These are phyloP conservation scores for Rugonectria rugulosa DNA, from an alignment of 2,329 filamentous ascomycete species.

Conservation along the genomic window DNA sequence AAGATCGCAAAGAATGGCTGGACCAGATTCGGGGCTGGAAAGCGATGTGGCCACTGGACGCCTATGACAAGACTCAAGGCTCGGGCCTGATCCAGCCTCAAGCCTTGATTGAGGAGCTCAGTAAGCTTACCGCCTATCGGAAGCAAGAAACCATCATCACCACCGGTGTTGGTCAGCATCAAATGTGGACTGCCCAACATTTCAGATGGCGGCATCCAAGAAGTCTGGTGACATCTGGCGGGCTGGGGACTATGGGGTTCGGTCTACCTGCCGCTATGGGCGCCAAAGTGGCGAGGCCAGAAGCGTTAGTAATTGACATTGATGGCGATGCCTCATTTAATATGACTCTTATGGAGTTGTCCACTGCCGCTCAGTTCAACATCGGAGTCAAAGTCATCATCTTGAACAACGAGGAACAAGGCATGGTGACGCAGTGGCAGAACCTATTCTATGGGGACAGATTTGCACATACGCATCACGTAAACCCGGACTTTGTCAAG, in stretches of 20 bases:
- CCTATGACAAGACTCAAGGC: constrained; percentile 80
- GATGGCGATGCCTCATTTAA: constrained; percentile 97
- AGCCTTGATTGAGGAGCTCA: constrained; percentile 88
- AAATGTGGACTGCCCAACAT: constrained; percentile 98
- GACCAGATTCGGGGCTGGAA: constrained; percentile 91
- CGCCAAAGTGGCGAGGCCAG: constrained; percentile 79
- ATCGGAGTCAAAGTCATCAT: constrained; percentile 95
- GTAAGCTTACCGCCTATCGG: constrained; percentile 78
- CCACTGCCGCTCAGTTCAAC: constrained; percentile 92
- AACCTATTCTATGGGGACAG: constrained; percentile 96
- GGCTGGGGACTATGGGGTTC: constrained; percentile 89
- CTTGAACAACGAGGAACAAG: constrained; percentile 96
- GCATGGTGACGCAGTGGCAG: constrained; percentile 99
- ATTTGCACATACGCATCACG: constrained; percentile 89
- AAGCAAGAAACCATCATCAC: constrained; percentile 88
- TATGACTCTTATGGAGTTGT: constrained; percentile 96
- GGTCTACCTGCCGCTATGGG: constrained; percentile 95
- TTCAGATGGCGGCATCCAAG: constrained; percentile 92
- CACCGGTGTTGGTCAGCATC: constrained; percentile 95
- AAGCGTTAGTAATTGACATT: constrained; percentile 91
- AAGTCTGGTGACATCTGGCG: constrained; percentile 94
- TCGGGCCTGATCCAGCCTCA: constrained; percentile 92
- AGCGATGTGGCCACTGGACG: constrained; percentile 81
- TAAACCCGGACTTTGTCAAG: constrained; percentile 94
- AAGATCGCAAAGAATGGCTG: constrained; percentile 84